Base-by-base conservation (phyloP, 1,139 yeast species). In the Chernovozyma aurita region DNA sequence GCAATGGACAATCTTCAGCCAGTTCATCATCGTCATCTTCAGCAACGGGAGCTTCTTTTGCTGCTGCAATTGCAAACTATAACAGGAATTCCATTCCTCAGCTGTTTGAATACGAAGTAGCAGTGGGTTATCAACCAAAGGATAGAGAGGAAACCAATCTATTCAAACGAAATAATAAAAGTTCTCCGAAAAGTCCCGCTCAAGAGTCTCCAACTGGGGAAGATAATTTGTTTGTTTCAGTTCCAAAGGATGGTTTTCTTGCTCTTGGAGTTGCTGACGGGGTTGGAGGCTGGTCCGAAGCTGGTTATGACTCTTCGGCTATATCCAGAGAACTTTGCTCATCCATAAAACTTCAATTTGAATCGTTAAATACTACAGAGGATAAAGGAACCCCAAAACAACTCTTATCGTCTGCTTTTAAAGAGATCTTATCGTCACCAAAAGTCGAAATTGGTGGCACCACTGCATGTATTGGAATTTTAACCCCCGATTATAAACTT, bases 241-340 rank as follows among this genome's bases (percentile, higher is more conserved):
- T 63, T 7, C 53, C 62, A 18, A 65, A 63, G 11, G 70, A 76
- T 8, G 70, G 66, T 3, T 70, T 71, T 28, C 53, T 83, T 2
- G 78, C 90, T 0, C 70, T 86, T 7, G 97, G 96, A 8, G 97
- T 92, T 1, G 92, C 97, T 3, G 98, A 92, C 59, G 98, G 98
- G 15, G 97, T 92, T 4, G 97, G 97, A 14, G 97, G 97, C 1
- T 92, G 97, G 97, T 76, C 87, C 2, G 92, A 85, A 46, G 81
- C 86, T 29, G 97, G 97, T 0, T 85, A 80, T 48, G 97, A 90
- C 55, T 85, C 96, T 2, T 76, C 84, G 41, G 90, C 90, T 7
- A 82, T 84, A 32, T 78, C 86, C 12, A 65, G 90, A 48, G 90
- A 82, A 49, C 59, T 83, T 33, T 81, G 88, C 46, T 58, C 57